phyloP scores from a whole-genome alignment of 2,329 filamentous ascomycete genomes.

The Aspergillus jensenii region DNA sequence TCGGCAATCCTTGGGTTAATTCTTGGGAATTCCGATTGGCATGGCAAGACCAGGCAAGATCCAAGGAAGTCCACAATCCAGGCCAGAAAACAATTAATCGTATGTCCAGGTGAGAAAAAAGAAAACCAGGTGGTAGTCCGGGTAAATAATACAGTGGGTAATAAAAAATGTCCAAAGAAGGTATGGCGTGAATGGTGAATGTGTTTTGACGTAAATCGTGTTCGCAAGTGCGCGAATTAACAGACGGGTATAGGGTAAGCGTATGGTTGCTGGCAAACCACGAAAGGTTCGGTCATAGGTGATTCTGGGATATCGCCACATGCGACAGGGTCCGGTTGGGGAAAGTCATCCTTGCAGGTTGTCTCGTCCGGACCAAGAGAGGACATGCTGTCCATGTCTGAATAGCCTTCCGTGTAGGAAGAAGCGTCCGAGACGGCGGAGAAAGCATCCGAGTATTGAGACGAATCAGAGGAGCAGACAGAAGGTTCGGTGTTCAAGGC shows the following conservation, averaged over 20 bases:
- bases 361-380: conserved; percentile 33
- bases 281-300: conserved; percentile 18
- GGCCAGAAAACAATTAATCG: conserved; percentile 17
- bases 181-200: conserved; percentile 7
- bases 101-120: conserved; percentile 18
- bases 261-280: conserved; percentile 26
- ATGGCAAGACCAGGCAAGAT: neutral
- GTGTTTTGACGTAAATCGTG: conserved; percentile 8
- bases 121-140: conserved; percentile 11
- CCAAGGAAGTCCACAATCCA: conserved; percentile 12
- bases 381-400: conserved; percentile 36
- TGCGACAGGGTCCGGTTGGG: conserved; percentile 26
- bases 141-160: conserved; percentile 20
- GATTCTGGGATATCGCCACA: conserved; percentile 32
- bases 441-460: conserved; percentile 38
- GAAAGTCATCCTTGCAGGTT: conserved; percentile 31
- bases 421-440: conserved; percentile 42
- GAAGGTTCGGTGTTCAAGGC: conserved; percentile 37
- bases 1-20: neutral
- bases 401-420: conserved; percentile 40
- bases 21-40: conserved; percentile 4
- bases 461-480: conserved; percentile 35
- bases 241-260: conserved; percentile 29
- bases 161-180: conserved; percentile 14
- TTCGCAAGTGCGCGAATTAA: conserved; percentile 15